Percentiles rank a stretch among this genome's conserved stretches.
Conservation (phyloP, 2,329 filamentous ascomycete genomes). For the Monosporascus sp. region DNA sequence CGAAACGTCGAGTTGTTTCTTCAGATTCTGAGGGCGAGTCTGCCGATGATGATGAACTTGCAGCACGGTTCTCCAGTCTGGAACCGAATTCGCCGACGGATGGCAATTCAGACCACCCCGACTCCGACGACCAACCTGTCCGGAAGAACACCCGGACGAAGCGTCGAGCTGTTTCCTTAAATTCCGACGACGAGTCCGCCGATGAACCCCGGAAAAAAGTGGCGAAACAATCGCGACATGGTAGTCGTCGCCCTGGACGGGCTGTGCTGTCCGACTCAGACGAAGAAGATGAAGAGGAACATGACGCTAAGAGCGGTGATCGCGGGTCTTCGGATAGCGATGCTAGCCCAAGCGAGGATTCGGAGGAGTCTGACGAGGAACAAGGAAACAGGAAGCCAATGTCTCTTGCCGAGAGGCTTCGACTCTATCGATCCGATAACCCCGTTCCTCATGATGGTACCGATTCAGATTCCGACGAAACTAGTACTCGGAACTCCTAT, state of each 20-base stretch:
- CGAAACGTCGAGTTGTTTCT: constrained; percentile 20
- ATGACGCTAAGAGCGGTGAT: not conserved
- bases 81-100: constrained; percentile 14
- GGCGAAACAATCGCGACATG: constrained; percentile 4
- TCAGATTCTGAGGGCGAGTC: constrained; percentile 14
- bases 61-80: constrained; percentile 12
- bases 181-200: constrained; percentile 5
- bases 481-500: not conserved
- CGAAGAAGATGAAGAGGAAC: constrained; percentile 9
- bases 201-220: not conserved
- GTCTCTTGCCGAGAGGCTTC: constrained; percentile 16
- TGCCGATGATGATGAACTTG: constrained; percentile 1
- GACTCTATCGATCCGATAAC: constrained; percentile 12
- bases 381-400: constrained; percentile 8
- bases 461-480: constrained; percentile 5
- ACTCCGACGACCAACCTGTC: constrained; percentile 10
- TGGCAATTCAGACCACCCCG: constrained; percentile 6
- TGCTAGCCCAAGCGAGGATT: constrained; percentile 5
- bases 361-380: constrained; percentile 3
- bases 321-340: constrained; percentile 6
- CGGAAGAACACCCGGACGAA: constrained; percentile 7
- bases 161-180: constrained; percentile 20
- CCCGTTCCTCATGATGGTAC: constrained; percentile 7
- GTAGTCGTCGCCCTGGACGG: constrained; percentile 11
- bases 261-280: constrained; percentile 16